Base-by-base conservation (phyloP, 305 asterid species). In the Striga hermonthica region DNA sequence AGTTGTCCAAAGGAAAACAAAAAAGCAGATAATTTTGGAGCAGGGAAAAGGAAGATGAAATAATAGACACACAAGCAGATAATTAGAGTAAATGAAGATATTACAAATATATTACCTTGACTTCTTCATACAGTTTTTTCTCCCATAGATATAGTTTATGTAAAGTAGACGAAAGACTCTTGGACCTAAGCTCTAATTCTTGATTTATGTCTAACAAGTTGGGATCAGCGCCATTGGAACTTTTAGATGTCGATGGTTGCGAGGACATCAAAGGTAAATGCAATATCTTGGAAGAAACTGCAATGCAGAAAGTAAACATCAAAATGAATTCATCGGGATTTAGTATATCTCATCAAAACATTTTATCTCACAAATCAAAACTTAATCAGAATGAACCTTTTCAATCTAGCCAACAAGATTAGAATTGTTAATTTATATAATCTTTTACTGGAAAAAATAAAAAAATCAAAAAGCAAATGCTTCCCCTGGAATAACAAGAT, bases 121-220 rank as follows among this genome's bases (percentile, higher is more conserved):
- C 99, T 79, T 93, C 99, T 65, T 93, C 96, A 70, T 78, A 86
- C 76, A 93, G 76, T 71, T 93, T 93, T 80, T 90, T 93, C 89
- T 93, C 99, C 99, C 99, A 93, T 44, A 93, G 86, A 74, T 81
- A 78, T 60, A 93, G 78, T 81, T 90, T 90, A 45, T 86, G 97
- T 71, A 93, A 81, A 7, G 90, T 88, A 54, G 99, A 93, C 37
- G 99, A 90, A 67, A 93, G 90, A 65, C 67, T 88, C 73, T 66
- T 84, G 55, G 94, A 80, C 81, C 90, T 83, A 67, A 79, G 72
- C 69, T 77, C 83, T 78, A 86, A 43, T 56, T 83, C 94, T 64
- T 78, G 84, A 68, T 87, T 87, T 45, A 76, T 81, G 22, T 83
- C 85, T 57, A 81, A 57, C 37, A 68, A 39, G 52, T 80, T 75